phyloP scores from a whole-genome alignment of 805 yeast species.

The Wickerhamomyces kurtzmanii region DNA sequence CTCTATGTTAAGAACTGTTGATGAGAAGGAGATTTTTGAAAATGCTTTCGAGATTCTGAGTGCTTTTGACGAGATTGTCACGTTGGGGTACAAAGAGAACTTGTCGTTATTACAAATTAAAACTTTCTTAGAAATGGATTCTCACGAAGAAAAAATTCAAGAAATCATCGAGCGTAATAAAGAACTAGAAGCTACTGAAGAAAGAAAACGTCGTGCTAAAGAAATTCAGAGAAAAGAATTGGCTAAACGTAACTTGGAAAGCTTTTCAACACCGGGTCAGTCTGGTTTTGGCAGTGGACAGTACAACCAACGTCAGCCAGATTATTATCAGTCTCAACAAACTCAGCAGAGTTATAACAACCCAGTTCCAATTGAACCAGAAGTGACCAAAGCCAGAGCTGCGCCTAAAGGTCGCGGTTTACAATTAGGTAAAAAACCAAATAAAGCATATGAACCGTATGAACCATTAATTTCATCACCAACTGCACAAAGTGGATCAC shows the following conservation, averaged over 20 bases:
- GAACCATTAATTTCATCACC: conserved; percentile 23
- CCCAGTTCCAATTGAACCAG: conserved; percentile 9
- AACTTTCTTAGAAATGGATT: conserved; percentile 92
- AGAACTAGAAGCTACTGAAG: conserved; percentile 94
- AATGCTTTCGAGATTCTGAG: conserved; percentile 82
- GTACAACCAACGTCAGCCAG: conserved; percentile 4
- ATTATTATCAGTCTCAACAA: conserved; percentile 6
- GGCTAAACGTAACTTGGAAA: conserved; percentile 52
- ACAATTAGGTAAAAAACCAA: conserved; percentile 59
- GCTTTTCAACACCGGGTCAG: conserved; percentile 21
- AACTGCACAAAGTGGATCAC: too few relatives aligned
- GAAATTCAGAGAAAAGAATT: conserved; percentile 76
- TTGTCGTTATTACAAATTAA: conserved; percentile 72
- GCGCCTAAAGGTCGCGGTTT: conserved; percentile 60
- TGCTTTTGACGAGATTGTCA: conserved; percentile 91
- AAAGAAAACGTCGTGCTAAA: conserved; percentile 90
- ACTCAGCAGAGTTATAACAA: conserved; percentile 5
- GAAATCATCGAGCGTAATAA: conserved; percentile 95
- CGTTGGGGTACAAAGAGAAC: conserved; percentile 85
- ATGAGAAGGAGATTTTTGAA: conserved; percentile 74
- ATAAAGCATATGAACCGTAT: conserved; percentile 17
- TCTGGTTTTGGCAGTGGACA: conserved; percentile 16
- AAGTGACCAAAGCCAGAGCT: conserved; percentile 11
- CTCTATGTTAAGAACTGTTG: conserved; percentile 58
- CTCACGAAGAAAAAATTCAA: conserved; percentile 97